Evolutionary conservation across 257 asterid genomes (phyloP).

Genomic region (Agastache rugosa): DNA sequence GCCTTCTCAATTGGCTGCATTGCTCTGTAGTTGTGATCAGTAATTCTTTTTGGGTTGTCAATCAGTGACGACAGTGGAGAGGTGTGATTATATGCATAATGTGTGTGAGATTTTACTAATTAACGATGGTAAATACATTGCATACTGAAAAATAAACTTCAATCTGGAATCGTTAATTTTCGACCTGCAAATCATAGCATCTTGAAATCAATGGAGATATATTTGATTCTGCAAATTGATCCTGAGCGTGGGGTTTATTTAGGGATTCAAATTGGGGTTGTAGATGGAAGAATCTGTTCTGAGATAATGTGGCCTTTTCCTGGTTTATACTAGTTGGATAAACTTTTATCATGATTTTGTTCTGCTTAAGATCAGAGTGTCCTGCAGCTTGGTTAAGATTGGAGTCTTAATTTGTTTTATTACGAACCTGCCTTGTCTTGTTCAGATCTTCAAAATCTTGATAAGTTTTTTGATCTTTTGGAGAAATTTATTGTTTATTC

Average conservation of each 20-base stretch:
- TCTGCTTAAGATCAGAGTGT: neutral
- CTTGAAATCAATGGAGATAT: neutral
- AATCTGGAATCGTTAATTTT: neutral
- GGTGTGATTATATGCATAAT: neutral
- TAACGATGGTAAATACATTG: neutral
- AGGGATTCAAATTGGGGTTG: neutral
- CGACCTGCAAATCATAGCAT: neutral
- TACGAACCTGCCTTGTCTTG: neutral
- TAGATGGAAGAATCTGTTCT: neutral
- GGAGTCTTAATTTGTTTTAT: neutral
- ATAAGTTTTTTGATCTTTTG: neutral
- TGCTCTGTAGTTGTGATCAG: conserved; percentile 1
- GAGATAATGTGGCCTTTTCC: neutral
- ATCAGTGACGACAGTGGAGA: conserved; percentile 21
- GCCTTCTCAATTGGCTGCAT: neutral
- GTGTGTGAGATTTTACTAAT: neutral
- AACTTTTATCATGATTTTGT: neutral
- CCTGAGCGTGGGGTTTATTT: neutral
- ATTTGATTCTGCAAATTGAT: neutral
- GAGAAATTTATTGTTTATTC: neutral
- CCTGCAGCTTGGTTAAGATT: neutral
- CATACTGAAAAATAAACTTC: neutral
- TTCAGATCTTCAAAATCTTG: conserved; percentile 1
- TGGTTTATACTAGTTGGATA: neutral
- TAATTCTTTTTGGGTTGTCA: neutral